Evolutionary conservation across 768 basidiomycete species (phyloP), one percentile per base, ranked within the genome.

Genomic region (Tulasnella sp.): DNA sequence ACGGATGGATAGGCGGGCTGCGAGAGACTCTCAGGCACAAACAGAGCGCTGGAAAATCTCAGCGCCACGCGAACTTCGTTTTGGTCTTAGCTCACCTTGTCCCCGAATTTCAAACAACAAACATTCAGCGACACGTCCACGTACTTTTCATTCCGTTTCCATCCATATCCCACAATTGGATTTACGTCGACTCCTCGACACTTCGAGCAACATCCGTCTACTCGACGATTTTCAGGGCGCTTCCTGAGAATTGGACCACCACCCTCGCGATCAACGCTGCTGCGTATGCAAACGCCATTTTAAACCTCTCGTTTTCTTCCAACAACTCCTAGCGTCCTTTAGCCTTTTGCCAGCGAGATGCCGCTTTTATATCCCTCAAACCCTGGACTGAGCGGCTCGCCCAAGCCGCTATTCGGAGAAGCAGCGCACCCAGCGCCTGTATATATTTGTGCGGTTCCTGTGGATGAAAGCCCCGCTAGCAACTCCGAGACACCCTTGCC

Each of bases 21-120:
- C 64, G 64, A 69, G 64, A 69, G 64, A 69, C 64, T 69, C 64
- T 69, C 64, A 69, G 64, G 64, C 64, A 69, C 64, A 69, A 69
- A 69, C 64, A 69, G 28, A 69, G 64, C 31, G 64, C 64, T 69
- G 64, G 64, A 69, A 69, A 69, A 69, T 69, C 64, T 69, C 31
- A 37, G 64, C 64, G 64, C 64, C 64, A 69, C 64, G 64, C 64
- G 64, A 69, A 28, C 31, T 11, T 69, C 34, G 8, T 7, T 31
- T 31, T 18, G 24, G 14, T 12, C 58, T 60, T 31, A 60, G 54
- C 54, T 20, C 22, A 24, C 28, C 58, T 60, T 60, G 58, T 46
- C n/a, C 44, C 44, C 44, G 58, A 60, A 54, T 54, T 22, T 22
- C 50, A 54, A n/a, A n/a, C n/a, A 24, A 54, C 24, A 54, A 46